Conservation (phyloP, 768 basidiomycete genomes). For the Hirschioporus abietinus region DNA sequence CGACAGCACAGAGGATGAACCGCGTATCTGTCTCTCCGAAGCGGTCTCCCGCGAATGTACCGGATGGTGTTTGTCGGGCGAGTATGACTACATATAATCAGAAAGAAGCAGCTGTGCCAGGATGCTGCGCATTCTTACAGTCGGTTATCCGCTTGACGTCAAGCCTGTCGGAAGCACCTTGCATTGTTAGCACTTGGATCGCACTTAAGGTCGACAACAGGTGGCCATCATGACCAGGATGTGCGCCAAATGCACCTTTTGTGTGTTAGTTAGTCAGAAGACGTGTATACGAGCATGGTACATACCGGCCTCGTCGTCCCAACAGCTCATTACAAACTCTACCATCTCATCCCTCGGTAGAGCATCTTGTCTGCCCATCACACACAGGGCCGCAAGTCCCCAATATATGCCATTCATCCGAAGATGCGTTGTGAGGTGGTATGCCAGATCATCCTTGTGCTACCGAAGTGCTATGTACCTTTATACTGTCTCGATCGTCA, state of each 20-base stretch:
- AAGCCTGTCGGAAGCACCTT: slow-evolving; percentile 70
- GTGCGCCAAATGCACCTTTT: slow-evolving; percentile 85
- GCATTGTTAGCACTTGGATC: slow-evolving; percentile 85
- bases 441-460: slow-evolving; percentile 80
- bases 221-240: slow-evolving; percentile 92
- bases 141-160: slow-evolving; percentile 64
- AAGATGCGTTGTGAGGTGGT: slow-evolving; percentile 89
- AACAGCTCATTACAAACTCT: slow-evolving; percentile 88
- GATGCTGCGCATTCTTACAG: slow-evolving; percentile 44
- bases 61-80: slow-evolving; percentile 79
- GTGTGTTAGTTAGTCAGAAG: slow-evolving; percentile 4
- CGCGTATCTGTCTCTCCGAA: slow-evolving; percentile 94
- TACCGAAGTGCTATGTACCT: slow-evolving; percentile 10
- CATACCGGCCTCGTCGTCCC: slow-evolving; percentile 85
- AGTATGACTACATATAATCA: slow-evolving; percentile 56
- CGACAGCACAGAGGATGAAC: slow-evolving; percentile 85
- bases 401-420: slow-evolving; percentile 96
- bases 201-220: slow-evolving; percentile 83
- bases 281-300: slow-evolving; percentile 12
- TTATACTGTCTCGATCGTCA: neutral
- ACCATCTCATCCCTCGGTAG: slow-evolving; percentile 82
- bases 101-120: neutral
- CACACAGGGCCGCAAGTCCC: slow-evolving; percentile 83
- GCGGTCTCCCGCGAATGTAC: slow-evolving; percentile 83
- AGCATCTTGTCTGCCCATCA: slow-evolving; percentile 76